Evolutionary conservation across 768 basidiomycete genomes (phyloP).

Genomic region (Trametes meyenii): DNA sequence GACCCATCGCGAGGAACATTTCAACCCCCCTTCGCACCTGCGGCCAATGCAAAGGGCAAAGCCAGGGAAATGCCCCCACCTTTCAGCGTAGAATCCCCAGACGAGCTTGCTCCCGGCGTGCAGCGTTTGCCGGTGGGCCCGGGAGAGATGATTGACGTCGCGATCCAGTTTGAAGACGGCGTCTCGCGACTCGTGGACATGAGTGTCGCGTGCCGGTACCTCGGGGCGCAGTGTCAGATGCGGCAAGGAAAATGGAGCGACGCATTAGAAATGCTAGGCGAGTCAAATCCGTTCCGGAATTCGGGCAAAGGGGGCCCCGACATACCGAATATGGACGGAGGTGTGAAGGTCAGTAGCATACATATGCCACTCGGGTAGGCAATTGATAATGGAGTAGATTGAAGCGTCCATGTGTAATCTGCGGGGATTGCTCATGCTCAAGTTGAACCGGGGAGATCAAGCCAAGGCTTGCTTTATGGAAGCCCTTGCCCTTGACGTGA

Average conservation of each 20-base stretch:
- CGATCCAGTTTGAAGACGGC: slow-evolving; percentile 62
- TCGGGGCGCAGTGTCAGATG: slow-evolving; percentile 95
- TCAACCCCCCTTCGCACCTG: slow-evolving; percentile 24
- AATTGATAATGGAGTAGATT: slow-evolving; percentile 52
- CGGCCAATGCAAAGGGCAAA: slow-evolving; percentile 57
- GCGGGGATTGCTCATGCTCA: slow-evolving; percentile 91
- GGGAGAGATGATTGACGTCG: slow-evolving; percentile 69
- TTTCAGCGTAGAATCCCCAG: slow-evolving; percentile 4
- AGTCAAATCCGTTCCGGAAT: slow-evolving; percentile 85
- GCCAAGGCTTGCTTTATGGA: slow-evolving; percentile 97
- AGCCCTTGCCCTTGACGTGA: slow-evolving; percentile 90
- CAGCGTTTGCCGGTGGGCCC: slow-evolving; percentile 66
- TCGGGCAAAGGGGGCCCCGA: slow-evolving; percentile 67
- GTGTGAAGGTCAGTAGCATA: slow-evolving; percentile 73
- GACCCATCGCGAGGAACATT: slow-evolving; percentile 48
- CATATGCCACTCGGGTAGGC: background rate
- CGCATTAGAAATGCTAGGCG: slow-evolving; percentile 91
- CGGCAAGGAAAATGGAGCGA: slow-evolving; percentile 91
- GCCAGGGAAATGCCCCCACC: slow-evolving; percentile 47
- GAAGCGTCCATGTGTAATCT: slow-evolving; percentile 98
- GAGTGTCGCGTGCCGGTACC: slow-evolving; percentile 94
- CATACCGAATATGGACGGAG: slow-evolving; percentile 85
- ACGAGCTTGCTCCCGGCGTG: slow-evolving; percentile 31
- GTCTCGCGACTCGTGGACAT: slow-evolving; percentile 87
- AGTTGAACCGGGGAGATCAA: slow-evolving; percentile 85